Percentiles rank a stretch among this genome's conserved stretches.
Evolutionary conservation across 2,329 filamentous ascomycete genomes (phyloP).

Genomic region (Botrytis porri): DNA sequence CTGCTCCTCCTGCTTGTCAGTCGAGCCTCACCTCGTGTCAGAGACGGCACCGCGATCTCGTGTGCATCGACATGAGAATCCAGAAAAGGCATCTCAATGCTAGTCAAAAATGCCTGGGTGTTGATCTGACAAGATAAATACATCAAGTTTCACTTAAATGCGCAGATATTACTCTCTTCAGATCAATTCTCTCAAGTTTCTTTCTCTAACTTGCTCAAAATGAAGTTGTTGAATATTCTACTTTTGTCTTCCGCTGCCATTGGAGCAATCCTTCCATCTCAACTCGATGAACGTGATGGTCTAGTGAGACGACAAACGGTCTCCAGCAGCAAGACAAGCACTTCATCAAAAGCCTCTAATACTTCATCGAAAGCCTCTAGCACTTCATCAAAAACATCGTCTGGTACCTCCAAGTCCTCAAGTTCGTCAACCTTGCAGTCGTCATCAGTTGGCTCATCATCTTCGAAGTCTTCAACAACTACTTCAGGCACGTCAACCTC

Average conservation of each 20-base stretch:
- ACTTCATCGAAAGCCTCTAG: no score
- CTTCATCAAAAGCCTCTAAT: background rate
- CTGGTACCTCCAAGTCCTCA: background rate
- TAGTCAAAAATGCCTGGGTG: background rate
- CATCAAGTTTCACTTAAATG: conserved; percentile 10
- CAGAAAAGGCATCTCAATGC: background rate
- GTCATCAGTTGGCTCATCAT: background rate
- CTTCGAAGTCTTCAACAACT: conserved; percentile 1
- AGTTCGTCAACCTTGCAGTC: conserved; percentile 1
- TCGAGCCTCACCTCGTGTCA: conserved; percentile 17
- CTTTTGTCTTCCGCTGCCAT: conserved; percentile 9
- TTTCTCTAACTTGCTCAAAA: conserved; percentile 19
- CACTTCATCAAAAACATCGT: background rate
- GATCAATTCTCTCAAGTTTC: conserved; percentile 16
- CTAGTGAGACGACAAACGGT: background rate
- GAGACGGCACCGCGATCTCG: conserved; percentile 10
- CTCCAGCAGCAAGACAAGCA: background rate
- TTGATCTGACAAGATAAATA: conserved; percentile 17
- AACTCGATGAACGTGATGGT: conserved; percentile 9
- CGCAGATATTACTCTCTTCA: conserved; percentile 14
- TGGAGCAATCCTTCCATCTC: conserved; percentile 7
- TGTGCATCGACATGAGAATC: conserved; percentile 1
- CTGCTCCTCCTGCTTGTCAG: background rate
- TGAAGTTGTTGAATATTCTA: conserved; percentile 19
- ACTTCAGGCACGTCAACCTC: conserved; percentile 1